Evolutionary conservation across 1,139 yeast species (phyloP), one percentile per base, ranked within the genome.

Genomic region (Lodderomyces pseudojiufengensis): DNA sequence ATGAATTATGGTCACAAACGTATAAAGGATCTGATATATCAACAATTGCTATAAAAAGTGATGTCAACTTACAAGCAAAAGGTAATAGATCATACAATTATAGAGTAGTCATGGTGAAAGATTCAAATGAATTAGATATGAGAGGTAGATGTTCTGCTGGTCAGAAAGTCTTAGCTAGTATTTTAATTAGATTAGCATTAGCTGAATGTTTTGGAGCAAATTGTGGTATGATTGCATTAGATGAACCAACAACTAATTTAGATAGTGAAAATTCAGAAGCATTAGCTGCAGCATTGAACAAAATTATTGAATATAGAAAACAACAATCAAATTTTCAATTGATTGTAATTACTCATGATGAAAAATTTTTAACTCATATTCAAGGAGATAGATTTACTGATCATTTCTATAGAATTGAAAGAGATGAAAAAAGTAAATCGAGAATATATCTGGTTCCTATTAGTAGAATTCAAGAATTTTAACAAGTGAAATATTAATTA

Each of bases 101-200:
- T 55, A 72, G 97, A 28, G 97, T 94, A 15, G 95, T 92, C 12
- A 94, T 94, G 98, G 79, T 80, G 43, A 94, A 94, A 54, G 87
- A 85, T 49, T 94, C 85, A 37, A 84, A 80, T 1, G 98, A 92
- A 56, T 65, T 94, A 32, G 99, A 94, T 53, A 94, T 94, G 99
- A 74, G 98, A 46, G 99, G 98, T 1, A 67, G 98, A 39, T 94
- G 99, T 57, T 87, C 97, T 2, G 98, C 98, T 0, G 99, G 99
- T 1, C 99, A 94, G 58, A 87, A 88, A 54, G 97, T 94, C 2
- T 65, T 94, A 38, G 96, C 98, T 0, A 83, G 95, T 38, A 88
- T 94, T 36, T 80, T 94, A 26, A 90, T 94, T 37, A 71, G 99
- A 38, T 65, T 94, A 40, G 97, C 97, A 0, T 65, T 94, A 34